phyloP scores from a whole-genome alignment of 148 eudicot species.

The Rhododendron vialii region DNA sequence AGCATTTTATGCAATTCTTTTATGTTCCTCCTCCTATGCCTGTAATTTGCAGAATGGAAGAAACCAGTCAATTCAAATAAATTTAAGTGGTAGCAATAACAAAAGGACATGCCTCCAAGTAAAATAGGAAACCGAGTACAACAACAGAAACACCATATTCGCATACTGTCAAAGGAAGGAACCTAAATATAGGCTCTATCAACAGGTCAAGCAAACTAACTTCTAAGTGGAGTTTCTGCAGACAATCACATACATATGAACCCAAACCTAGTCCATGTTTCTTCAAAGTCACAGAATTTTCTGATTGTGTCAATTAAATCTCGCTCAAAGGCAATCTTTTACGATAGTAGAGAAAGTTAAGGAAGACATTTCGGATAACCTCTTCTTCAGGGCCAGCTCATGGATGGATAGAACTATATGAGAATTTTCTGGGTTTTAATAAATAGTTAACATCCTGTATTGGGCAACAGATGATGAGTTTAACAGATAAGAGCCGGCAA shows the following conservation, averaged over 20 bases:
- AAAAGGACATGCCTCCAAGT: neutral
- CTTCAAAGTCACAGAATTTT: neutral
- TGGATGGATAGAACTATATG: neutral
- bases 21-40: conserved; percentile 65
- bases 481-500: neutral
- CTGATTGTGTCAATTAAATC: neutral
- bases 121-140: neutral
- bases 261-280: neutral
- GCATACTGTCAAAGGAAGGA: neutral
- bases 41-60: conserved; percentile 17
- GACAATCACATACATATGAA: neutral
- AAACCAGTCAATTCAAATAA: neutral
- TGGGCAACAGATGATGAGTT: neutral
- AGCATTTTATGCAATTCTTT: conserved; percentile 91
- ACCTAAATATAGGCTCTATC: neutral
- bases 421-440: neutral
- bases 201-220: neutral
- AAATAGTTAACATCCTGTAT: neutral
- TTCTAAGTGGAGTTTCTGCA: neutral
- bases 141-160: neutral
- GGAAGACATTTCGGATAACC: neutral
- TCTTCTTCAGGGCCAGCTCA: neutral
- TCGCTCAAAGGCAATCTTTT: neutral
- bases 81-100: neutral
- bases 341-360: neutral